These are phyloP conservation scores for Haematococcus lacustris DNA, from an alignment of 139 green algal genomes.

Conservation along the genomic window DNA sequence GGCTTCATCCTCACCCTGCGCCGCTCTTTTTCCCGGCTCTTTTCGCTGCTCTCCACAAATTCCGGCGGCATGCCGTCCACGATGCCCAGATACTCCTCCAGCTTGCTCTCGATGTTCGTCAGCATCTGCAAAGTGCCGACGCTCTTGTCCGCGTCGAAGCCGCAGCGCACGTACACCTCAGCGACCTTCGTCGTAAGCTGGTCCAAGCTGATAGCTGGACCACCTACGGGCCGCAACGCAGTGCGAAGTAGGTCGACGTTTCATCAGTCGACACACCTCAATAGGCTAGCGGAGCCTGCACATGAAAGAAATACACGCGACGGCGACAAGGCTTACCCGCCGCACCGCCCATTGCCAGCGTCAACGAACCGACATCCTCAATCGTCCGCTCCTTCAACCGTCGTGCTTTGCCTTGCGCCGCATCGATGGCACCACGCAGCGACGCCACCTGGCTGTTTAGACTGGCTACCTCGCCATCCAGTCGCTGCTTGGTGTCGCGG, in stretches of 20 bases:
- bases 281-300: no score
- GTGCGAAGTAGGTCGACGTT: no score
- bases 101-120: conserved; percentile 76
- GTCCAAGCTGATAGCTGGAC: conserved; percentile 26
- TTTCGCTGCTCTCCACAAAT: conserved; percentile 44
- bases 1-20: no score
- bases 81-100: conserved; percentile 70
- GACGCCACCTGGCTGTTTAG: conserved; percentile 21
- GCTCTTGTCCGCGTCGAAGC: conserved; percentile 70
- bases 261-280: no score
- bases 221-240: no score
- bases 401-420: conserved; percentile 36
- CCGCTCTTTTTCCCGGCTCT: conserved; percentile 73
- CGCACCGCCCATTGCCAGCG: conserved; percentile 27
- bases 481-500: conserved; percentile 38
- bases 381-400: conserved; percentile 36
- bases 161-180: conserved; percentile 69
- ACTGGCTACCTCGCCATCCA: conserved; percentile 49
- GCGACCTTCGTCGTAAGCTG: conserved; percentile 47
- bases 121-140: conserved; percentile 80
- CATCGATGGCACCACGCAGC: conserved; percentile 41
- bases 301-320: no score
- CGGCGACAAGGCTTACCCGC: no score
- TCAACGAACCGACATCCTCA: conserved; percentile 37
- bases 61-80: conserved; percentile 49